These are phyloP conservation scores for Leucoagaricus sp. DNA, from an alignment of 1,284 basidiomycete species.

Conservation along the genomic window DNA sequence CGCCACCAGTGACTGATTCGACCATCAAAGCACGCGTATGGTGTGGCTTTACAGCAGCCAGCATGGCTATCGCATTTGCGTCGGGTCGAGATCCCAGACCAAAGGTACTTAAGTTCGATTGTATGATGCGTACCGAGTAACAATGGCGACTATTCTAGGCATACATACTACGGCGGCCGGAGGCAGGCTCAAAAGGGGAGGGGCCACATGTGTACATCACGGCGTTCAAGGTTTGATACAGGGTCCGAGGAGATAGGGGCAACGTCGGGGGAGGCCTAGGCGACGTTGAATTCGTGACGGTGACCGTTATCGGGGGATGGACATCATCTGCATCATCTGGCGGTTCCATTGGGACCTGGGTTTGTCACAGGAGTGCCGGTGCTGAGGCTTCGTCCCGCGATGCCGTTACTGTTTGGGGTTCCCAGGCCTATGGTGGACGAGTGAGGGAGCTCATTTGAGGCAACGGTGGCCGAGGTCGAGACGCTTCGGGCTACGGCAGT, in stretches of 20 bases:
- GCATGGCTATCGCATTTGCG: conserved; percentile 75
- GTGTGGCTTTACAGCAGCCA: conserved; percentile 81
- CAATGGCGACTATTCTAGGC: conserved; percentile 30
- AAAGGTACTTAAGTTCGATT: conserved; percentile 48
- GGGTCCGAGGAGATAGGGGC: conserved; percentile 15
- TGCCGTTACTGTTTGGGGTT: conserved; percentile 9
- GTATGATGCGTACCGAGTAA: background rate
- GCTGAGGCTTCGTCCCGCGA: conserved; percentile 9
- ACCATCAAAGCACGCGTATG: conserved; percentile 57
- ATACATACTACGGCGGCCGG: conserved; percentile 51
- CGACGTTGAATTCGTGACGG: background rate
- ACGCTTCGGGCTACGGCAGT: conserved; percentile 6
- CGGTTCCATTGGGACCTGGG: conserved; percentile 11
- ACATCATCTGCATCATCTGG: conserved; percentile 12
- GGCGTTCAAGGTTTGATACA: conserved; percentile 24
- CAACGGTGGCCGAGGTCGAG: conserved; percentile 6
- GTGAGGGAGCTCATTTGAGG: conserved; percentile 7
- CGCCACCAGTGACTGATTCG: background rate
- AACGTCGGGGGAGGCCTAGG: conserved; percentile 9
- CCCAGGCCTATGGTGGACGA: conserved; percentile 9
- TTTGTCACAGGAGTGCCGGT: conserved; percentile 8
- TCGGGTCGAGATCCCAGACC: conserved; percentile 52
- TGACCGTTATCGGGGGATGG: background rate
- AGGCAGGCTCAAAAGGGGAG: conserved; percentile 19
- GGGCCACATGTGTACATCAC: conserved; percentile 52